These are phyloP conservation scores for Astrocystis sublimbata DNA, from an alignment of 495 filamentous ascomycete genomes.

Conservation along the genomic window DNA sequence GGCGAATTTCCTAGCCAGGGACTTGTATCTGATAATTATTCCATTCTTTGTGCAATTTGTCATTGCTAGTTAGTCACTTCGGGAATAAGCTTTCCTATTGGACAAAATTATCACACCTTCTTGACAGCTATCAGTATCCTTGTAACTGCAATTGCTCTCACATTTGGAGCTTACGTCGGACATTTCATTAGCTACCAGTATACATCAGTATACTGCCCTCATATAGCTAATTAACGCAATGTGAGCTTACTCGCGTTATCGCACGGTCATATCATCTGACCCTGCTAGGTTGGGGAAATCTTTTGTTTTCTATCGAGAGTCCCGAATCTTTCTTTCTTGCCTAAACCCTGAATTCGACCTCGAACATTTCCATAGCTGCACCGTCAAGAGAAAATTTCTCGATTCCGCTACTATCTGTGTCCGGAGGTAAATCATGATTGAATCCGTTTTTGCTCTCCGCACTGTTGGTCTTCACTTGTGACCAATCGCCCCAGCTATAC, in stretches of 20 bases:
- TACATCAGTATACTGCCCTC: constrained; percentile 39
- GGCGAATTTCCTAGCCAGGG: constrained; percentile 43
- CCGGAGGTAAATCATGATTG: no score
- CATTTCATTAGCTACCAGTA: constrained; percentile 39
- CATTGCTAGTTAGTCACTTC: constrained; percentile 56
- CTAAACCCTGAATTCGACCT: no score
- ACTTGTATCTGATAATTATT: constrained; percentile 53
- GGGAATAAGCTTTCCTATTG: constrained; percentile 55
- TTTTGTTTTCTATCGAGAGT: constrained; percentile 60
- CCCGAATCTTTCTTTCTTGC: no score
- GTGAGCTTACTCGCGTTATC: constrained; percentile 39
- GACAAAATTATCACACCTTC: constrained; percentile 52
- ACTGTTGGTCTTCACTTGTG: no score
- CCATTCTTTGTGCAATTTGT: constrained; percentile 55
- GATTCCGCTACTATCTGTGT: no score
- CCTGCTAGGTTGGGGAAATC: constrained; percentile 53
- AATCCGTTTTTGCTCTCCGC: no score
- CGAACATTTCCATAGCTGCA: no score
- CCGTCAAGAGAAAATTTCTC: no score
- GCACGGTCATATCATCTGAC: constrained; percentile 54
- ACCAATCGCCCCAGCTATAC: no score
- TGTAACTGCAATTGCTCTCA: constrained; percentile 46
- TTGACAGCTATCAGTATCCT: constrained; percentile 34
- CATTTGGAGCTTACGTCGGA: constrained; percentile 54
- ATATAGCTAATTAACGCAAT: constrained; percentile 45